phyloP scores from a whole-genome alignment of 352 stramenopile species.

The Phytopythium delawarense region DNA sequence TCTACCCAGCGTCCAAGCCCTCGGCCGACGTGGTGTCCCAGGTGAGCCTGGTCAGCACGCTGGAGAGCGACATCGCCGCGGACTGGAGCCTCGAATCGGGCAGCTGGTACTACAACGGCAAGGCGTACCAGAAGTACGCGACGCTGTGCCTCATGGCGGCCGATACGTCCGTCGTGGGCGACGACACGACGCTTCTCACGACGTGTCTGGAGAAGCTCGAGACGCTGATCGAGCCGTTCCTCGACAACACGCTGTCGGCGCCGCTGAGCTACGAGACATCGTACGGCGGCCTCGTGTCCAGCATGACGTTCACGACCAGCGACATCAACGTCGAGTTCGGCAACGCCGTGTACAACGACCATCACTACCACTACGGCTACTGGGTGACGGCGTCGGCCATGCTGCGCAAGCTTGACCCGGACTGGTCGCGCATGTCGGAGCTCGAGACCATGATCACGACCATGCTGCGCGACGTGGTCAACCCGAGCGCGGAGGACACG shows the following conservation, averaged over 20 bases:
- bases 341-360: constrained; percentile 60
- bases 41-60: constrained; percentile 16
- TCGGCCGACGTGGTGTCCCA: constrained; percentile 10
- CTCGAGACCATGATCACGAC: constrained; percentile 52
- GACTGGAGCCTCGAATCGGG: constrained; percentile 27
- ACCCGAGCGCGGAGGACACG: constrained; percentile 41
- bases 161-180: constrained; percentile 17
- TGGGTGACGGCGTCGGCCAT: constrained; percentile 38
- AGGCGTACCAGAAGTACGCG: constrained; percentile 28
- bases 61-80: constrained; percentile 27
- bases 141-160: constrained; percentile 25
- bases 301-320: constrained; percentile 19
- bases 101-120: constrained; percentile 54
- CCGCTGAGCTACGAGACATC: constrained; percentile 40
- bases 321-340: constrained; percentile 43
- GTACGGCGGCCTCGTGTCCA: constrained; percentile 33
- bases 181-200: constrained; percentile 7
- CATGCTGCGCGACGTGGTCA: constrained; percentile 69
- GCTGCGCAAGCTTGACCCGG: constrained; percentile 28
- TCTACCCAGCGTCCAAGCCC: constrained; percentile 26
- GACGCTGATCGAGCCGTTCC: constrained; percentile 34
- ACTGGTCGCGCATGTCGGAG: constrained; percentile 19
- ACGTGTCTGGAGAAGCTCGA: constrained; percentile 32
- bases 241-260: constrained; percentile 29
- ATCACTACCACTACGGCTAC: constrained; percentile 65